These are phyloP conservation scores for Paralagenidium karlingii DNA, from an alignment of 352 stramenopile species.

Conservation along the genomic window DNA sequence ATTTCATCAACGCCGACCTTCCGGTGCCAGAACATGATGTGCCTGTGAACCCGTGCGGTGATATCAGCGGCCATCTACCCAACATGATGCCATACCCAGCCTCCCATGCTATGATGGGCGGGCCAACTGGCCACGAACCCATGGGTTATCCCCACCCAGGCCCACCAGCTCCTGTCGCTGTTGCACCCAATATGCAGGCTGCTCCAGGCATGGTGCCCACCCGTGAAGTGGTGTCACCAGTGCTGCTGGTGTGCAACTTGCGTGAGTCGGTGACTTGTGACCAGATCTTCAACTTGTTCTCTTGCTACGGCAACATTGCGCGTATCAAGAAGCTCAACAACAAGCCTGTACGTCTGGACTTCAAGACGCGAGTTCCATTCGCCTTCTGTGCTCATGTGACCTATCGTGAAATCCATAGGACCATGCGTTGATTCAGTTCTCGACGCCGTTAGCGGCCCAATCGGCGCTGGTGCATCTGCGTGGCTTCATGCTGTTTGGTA, in stretches of 20 bases:
- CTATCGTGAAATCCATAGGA: constrained; percentile 9
- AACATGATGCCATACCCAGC: constrained; percentile 9
- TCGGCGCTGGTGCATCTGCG: constrained; percentile 39
- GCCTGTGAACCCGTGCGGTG: constrained; percentile 12
- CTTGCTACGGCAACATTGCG: constrained; percentile 49
- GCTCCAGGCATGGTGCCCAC: constrained; percentile 1
- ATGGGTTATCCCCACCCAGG: constrained; percentile 1
- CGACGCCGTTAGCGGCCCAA: constrained; percentile 19
- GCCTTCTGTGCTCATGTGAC: neutral
- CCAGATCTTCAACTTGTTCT: constrained; percentile 57
- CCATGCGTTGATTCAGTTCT: constrained; percentile 48
- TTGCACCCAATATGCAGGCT: too few relatives aligned
- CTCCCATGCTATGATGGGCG: constrained; percentile 4
- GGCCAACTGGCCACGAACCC: neutral
- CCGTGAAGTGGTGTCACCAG: constrained; percentile 21
- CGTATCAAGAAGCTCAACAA: constrained; percentile 42
- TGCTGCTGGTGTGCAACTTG: constrained; percentile 44
- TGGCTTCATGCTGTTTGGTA: constrained; percentile 31
- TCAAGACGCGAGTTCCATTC: too few relatives aligned
- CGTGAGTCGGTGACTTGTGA: constrained; percentile 37
- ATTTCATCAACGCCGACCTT: constrained; percentile 31
- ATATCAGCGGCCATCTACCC: constrained; percentile 1
- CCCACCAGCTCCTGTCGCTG: too few relatives aligned
- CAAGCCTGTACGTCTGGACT: constrained; percentile 22
- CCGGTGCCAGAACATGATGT: constrained; percentile 12